Base-by-base conservation (phyloP, 768 basidiomycete genomes). In the Xerocomus potaroensis region DNA sequence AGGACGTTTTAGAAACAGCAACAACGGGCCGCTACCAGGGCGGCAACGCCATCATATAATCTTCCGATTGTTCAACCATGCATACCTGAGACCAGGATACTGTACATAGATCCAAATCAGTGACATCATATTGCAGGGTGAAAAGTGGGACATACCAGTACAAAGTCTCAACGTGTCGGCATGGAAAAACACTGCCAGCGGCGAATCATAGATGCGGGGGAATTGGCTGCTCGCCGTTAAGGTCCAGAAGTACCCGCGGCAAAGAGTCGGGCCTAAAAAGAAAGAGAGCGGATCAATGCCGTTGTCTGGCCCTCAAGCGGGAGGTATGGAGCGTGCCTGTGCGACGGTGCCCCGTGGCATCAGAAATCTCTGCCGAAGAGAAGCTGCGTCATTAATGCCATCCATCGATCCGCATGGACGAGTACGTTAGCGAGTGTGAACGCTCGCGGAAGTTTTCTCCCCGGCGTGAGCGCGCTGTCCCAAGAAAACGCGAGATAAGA, bases 381-480 rank as follows among this genome's bases (percentile, higher is more conserved):
- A 53, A 24, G 32, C n/a, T 15, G 21, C 30, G n/a, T 24, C 19
- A 29, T 47, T 27, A n/a, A n/a, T n/a, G n/a, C n/a, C n/a, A n/a
- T n/a, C n/a, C n/a, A n/a, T n/a, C n/a, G n/a, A n/a, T n/a, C n/a
- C n/a, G n/a, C n/a, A n/a, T n/a, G n/a, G n/a, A n/a, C n/a, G n/a
- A n/a, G n/a, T n/a, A n/a, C n/a, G n/a, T 30, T n/a, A 26, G 18
- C 16, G 26, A 15, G 35, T 33, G 49, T 41, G 49, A 57, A 56
- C 32, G 16, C 31, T 54, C 50, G 46, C 55, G 46, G 50, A 3
- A 35, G 39, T 2, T 51, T 51, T 56, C n/a, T 14, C 2, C 12
- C 22, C 12, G 5, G 12, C 11, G 15, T n/a, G 22, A 37, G 21
- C 26, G 26, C 6, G 26, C 26, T 27, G 15, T 32, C 21, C 21